Percentiles rank a stretch among this genome's conserved stretches.
These are phyloP conservation scores for Saturnispora hagleri DNA, from an alignment of 805 yeast genomes.

Conservation along the genomic window DNA sequence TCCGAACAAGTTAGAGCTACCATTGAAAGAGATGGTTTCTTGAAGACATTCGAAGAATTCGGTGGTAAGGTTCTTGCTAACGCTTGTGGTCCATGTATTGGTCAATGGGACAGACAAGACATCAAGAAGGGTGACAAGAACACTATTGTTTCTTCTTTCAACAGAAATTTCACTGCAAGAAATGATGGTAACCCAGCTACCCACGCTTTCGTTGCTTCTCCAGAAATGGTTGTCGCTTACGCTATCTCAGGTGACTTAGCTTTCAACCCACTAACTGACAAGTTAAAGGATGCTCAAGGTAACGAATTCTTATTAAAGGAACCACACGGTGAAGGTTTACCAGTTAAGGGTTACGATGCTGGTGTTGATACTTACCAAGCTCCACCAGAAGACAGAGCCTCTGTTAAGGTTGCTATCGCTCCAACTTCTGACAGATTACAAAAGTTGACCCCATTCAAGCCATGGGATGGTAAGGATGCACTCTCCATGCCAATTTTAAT, in stretches of 20 bases:
- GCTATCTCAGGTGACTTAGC: constrained; percentile 88
- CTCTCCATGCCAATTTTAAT: constrained; percentile 82
- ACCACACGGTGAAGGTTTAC: constrained; percentile 79
- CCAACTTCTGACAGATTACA: constrained; percentile 97
- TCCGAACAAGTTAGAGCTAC: constrained; percentile 98
- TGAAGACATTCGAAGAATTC: constrained; percentile 66
- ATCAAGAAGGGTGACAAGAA: constrained; percentile 54
- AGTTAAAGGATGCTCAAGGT: constrained; percentile 65
- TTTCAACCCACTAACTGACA: constrained; percentile 86
- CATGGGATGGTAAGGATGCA: constrained; percentile 97
- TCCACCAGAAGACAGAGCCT: constrained; percentile 80
- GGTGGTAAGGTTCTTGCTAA: constrained; percentile 93
- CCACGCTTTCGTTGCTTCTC: constrained; percentile 96
- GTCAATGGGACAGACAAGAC: constrained; percentile 97
- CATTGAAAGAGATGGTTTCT: constrained; percentile 87
- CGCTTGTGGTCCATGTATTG: constrained; percentile 99
- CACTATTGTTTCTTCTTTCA: constrained; percentile 93
- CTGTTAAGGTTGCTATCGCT: constrained; percentile 64
- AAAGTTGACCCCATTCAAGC: constrained; percentile 82
- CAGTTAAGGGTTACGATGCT: constrained; percentile 52
- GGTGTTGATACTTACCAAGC: constrained; percentile 90
- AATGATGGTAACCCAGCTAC: constrained; percentile 98
- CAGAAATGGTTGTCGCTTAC: constrained; percentile 95
- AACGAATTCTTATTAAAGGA: constrained; percentile 67
- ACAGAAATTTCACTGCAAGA: constrained; percentile 96